These are phyloP conservation scores for Exidia glandulosa DNA, from an alignment of 768 basidiomycete species.

Conservation along the genomic window DNA sequence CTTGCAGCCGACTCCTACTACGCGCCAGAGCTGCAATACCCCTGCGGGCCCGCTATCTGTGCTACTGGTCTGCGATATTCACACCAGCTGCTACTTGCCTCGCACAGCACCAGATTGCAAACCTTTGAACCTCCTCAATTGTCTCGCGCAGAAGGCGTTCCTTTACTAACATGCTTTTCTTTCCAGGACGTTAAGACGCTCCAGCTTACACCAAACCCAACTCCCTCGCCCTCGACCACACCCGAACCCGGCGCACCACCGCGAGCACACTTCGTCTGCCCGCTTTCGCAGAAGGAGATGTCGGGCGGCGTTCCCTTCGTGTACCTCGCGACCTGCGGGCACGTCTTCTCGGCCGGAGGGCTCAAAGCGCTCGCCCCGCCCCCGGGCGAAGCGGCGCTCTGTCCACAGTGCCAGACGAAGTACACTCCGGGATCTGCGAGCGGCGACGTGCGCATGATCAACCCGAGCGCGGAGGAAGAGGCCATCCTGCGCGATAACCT, in stretches of 20 bases:
- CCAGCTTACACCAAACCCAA: constrained; percentile 65
- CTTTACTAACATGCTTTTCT: background rate
- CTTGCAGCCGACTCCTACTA: no score
- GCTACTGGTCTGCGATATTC: no score
- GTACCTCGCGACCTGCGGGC: constrained; percentile 77
- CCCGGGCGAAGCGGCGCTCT: constrained; percentile 28
- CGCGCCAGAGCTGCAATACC: no score
- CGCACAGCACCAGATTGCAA: no score
- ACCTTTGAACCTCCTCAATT: no score
- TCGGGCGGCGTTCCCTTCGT: constrained; percentile 83
- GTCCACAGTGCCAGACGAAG: constrained; percentile 68
- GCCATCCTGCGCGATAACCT: constrained; percentile 44
- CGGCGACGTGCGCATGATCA: constrained; percentile 48
- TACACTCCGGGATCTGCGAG: constrained; percentile 34
- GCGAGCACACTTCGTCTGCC: constrained; percentile 73
- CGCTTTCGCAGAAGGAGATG: constrained; percentile 90
- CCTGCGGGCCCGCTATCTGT: no score
- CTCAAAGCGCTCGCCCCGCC: constrained; percentile 51
- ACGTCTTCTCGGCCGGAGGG: constrained; percentile 81
- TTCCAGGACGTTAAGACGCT: constrained; percentile 76
- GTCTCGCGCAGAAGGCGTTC: no score
- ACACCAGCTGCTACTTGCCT: no score
- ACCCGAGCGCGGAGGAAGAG: constrained; percentile 60
- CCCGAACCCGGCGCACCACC: constrained; percentile 31
- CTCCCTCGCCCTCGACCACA: constrained; percentile 25